A percentile compares a stretch with the other conserved stretches of the same genome.
Conservation (phyloP, 225 moss, liverwort and hornwort species). For the Pseudisothecium myosuroides region DNA sequence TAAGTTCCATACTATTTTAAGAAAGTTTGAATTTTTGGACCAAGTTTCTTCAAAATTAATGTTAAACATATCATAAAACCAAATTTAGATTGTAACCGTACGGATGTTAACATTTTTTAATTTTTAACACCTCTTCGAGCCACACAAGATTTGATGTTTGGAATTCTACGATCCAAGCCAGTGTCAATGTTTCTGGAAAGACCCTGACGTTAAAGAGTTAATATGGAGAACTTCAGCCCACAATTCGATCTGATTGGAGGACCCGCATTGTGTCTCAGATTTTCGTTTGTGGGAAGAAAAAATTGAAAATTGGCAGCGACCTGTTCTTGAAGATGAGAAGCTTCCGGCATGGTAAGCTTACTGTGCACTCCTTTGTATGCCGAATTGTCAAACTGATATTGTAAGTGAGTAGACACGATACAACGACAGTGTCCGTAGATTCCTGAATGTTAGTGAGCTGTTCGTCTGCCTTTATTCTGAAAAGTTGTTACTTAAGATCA, state of each 20-base stretch:
- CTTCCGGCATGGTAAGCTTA: slow-evolving; percentile 66
- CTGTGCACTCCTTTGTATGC: background rate
- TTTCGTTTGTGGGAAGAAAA: slow-evolving; percentile 87
- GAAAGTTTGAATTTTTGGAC: background rate
- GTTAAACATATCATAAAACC: background rate
- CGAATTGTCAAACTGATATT: background rate
- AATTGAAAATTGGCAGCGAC: slow-evolving; percentile 87
- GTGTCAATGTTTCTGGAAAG: background rate
- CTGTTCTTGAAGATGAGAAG: slow-evolving; percentile 55
- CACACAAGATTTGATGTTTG: background rate
- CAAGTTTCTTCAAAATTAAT: background rate
- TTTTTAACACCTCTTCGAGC: background rate
- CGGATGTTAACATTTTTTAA: background rate
- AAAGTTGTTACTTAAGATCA: background rate
- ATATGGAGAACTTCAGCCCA: background rate
- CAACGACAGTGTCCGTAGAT: background rate
- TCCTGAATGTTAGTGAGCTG: background rate
- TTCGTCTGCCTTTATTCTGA: background rate
- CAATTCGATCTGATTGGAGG: background rate
- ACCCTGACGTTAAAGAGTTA: background rate
- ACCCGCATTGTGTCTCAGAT: slow-evolving; percentile 18
- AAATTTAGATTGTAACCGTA: background rate
- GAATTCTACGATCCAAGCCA: background rate
- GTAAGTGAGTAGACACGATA: background rate
- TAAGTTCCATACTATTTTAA: no score